Base-by-base conservation (phyloP, 352 stramenopile species). In the Elongisporangium undulatum region DNA sequence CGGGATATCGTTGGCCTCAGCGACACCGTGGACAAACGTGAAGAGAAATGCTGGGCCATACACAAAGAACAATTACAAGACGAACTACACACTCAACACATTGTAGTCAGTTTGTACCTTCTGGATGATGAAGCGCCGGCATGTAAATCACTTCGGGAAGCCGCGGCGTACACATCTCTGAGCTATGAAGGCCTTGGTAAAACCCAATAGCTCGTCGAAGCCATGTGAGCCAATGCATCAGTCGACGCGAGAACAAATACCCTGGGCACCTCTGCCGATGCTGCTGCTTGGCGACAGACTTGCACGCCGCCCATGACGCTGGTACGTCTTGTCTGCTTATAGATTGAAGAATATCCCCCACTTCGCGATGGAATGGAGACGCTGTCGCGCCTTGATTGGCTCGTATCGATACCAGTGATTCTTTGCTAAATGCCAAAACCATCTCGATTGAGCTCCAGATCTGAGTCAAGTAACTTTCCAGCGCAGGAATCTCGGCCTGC, bases 401-500 rank as follows among this genome's bases (percentile, higher is more conserved):
- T 45, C 9, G 34, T 16, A 45, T 45, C 2, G 34, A 45, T 3
- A 17, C 34, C 34, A 45, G 34, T 17, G 34, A 45, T 17, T 17
- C 34, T 1, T 9, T 12, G 12, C 17, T 45, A 17, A 89, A 53
- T 12, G 72, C 64, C n/a, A 72, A 48, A 45, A 89, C 45, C 6
- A 23, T 57, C 45, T 86, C 74, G 12, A 69, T 62, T 1, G 67
- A 62, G 15, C 54, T 66, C 74, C 79, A 85, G 16, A 85, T 56
- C 12, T 72, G 70, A 13, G 56, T 71, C 17, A 85, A 51, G 50
- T 85, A 85, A 2, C 48, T 39, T 22, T 80, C 74, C 62, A 89
- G 79, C 1, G 69, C 72, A n/a, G 74, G 74, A 5, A 89, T 55
- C 26, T 89, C 76, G 5, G 78, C 60, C 20, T 74, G 56, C 21